Conservation (phyloP, 176 grass and related monocot genomes). For the Dendrocalamus sinicus region DNA sequence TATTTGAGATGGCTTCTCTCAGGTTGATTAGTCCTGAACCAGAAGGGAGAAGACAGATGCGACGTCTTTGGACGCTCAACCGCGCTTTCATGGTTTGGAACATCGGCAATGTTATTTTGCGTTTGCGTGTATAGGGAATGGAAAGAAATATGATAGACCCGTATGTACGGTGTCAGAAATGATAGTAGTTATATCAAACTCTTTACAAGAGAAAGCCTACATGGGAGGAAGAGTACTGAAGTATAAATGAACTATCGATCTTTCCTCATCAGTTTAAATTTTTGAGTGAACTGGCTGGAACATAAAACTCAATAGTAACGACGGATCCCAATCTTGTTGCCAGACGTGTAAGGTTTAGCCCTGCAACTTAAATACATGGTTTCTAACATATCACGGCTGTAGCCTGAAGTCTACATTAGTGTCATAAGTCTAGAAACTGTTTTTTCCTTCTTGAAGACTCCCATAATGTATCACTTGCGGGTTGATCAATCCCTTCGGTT, state of each 20-base stretch:
- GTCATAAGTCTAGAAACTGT: neutral
- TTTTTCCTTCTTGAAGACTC: neutral
- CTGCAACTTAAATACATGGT: neutral
- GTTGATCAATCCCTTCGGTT: neutral
- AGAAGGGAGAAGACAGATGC: neutral
- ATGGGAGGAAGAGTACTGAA: too few species aligned
- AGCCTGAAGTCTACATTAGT: neutral
- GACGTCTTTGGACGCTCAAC: too few species aligned
- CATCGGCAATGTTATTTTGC: neutral
- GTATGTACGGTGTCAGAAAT: neutral
- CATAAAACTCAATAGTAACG: neutral
- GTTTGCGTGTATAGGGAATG: conserved; percentile 15
- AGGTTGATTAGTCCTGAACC: conserved; percentile 4
- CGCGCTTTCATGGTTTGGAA: neutral
- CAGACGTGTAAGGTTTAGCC: neutral
- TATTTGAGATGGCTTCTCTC: conserved; percentile 60
- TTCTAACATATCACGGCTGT: neutral
- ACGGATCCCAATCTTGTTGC: neutral
- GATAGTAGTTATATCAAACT: neutral
- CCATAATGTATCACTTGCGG: neutral
- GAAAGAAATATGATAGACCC: neutral
- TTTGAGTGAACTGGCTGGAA: too few species aligned
- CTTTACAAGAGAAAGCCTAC: neutral
- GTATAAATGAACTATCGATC: too few species aligned
- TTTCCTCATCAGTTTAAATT: too few species aligned